Evolutionary conservation across 176 grass and related monocot species (phyloP).

Genomic region (Pharus latifolius): DNA sequence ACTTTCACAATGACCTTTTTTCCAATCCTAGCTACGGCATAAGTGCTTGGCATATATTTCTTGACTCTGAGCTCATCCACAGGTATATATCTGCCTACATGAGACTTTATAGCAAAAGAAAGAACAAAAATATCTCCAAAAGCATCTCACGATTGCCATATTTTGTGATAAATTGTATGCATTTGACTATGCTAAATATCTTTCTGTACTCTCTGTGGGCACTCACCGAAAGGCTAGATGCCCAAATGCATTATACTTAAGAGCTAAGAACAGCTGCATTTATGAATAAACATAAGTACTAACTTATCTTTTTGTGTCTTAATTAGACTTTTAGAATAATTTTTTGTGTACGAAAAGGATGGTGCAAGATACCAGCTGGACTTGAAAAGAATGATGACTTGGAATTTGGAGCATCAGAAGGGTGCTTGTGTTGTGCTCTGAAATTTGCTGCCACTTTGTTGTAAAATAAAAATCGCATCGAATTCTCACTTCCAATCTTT

Average conservation of each 20-base stretch:
- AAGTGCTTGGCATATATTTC: background rate
- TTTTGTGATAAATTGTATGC: background rate
- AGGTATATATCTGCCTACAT: background rate
- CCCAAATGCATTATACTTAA: background rate
- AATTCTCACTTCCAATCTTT: too few relatives aligned
- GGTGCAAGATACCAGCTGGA: background rate
- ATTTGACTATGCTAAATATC: slow-evolving; percentile 19
- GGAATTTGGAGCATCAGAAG: background rate
- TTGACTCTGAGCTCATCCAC: background rate
- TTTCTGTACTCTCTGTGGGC: background rate
- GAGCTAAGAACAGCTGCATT: background rate
- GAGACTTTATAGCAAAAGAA: background rate
- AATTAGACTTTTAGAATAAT: background rate
- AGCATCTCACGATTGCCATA: background rate
- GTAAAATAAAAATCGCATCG: too few relatives aligned
- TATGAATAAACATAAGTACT: background rate
- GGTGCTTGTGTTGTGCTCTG: too few relatives aligned
- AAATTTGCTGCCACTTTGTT: too few relatives aligned
- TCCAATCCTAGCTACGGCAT: slow-evolving; percentile 3
- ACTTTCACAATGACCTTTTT: slow-evolving; percentile 4
- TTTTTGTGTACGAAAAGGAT: background rate
- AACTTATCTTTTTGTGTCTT: background rate
- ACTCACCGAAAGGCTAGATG: slow-evolving; percentile 27
- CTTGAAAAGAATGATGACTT: background rate
- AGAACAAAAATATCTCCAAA: slow-evolving; percentile 8